These are phyloP conservation scores for Edaphochlamys debaryana DNA, from an alignment of 139 green algal species.

Conservation along the genomic window DNA sequence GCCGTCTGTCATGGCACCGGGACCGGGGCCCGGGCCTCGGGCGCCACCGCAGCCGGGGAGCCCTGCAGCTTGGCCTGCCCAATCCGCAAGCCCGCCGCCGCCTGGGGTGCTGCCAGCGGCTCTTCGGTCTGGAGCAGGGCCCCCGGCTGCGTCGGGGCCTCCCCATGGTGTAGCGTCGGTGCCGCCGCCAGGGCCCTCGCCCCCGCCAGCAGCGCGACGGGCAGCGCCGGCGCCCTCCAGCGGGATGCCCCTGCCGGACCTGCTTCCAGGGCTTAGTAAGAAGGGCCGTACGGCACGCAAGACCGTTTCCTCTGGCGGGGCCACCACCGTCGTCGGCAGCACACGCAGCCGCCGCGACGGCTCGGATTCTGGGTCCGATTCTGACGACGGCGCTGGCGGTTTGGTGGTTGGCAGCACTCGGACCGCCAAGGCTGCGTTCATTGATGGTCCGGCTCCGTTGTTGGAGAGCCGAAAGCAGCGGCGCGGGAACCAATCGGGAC, in stretches of 20 bases:
- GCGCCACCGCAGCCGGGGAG: no score
- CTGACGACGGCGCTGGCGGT: neutral
- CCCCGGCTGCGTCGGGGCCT: no score
- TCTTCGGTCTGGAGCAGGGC: neutral
- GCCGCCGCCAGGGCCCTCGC: no score
- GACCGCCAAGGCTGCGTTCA: conserved; percentile 16
- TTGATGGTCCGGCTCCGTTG: no score
- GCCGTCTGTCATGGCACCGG: no score
- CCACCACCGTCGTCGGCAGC: neutral
- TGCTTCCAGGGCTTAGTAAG: neutral
- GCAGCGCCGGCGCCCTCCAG: neutral
- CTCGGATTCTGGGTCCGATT: neutral
- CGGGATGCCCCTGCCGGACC: neutral
- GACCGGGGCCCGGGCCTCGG: no score
- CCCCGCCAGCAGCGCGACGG: neutral
- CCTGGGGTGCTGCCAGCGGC: neutral
- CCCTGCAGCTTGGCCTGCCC: no score
- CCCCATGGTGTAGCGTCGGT: no score
- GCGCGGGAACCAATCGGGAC: no score
- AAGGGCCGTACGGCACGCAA: neutral
- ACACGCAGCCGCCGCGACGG: neutral
- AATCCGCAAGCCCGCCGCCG: neutral
- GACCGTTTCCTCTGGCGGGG: neutral
- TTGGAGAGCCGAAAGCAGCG: no score
- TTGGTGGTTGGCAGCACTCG: conserved; percentile 1